phyloP scores from a whole-genome alignment of 1,284 basidiomycete genomes.

The Phellinidium pouzarii region DNA sequence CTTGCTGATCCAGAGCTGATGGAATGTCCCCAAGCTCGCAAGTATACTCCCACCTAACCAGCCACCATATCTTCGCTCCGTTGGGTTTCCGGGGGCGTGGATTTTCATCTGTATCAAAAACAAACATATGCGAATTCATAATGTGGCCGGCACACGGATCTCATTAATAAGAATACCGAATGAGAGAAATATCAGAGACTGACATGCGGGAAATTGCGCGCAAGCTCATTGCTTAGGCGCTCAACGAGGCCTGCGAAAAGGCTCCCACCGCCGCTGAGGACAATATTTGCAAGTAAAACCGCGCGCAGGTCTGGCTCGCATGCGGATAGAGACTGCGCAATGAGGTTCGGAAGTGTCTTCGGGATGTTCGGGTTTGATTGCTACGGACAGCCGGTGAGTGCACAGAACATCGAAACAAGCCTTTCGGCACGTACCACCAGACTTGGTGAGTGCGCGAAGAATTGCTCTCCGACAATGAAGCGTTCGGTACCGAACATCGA shows the following conservation, averaged over 20 bases:
- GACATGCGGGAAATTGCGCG: constrained; percentile 74
- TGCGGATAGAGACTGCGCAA: constrained; percentile 73
- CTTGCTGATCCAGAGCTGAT: constrained; percentile 90
- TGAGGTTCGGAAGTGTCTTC: constrained; percentile 71
- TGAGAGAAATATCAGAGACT: constrained; percentile 27
- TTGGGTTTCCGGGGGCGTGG: constrained; percentile 82
- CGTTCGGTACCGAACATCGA: constrained; percentile 81
- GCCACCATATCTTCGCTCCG: constrained; percentile 81
- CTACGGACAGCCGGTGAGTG: constrained; percentile 1
- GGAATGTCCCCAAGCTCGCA: constrained; percentile 91
- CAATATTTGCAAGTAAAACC: constrained; percentile 87
- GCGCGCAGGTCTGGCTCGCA: constrained; percentile 92
- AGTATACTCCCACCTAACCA: constrained; percentile 95
- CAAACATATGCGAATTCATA: constrained; percentile 30
- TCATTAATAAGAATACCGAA: constrained; percentile 1
- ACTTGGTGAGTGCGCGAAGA: constrained; percentile 78
- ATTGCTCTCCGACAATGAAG: constrained; percentile 81
- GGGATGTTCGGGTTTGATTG: constrained; percentile 62
- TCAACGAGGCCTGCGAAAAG: constrained; percentile 85
- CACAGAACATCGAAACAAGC: no score
- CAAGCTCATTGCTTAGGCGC: constrained; percentile 76
- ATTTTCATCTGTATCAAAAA: constrained; percentile 56
- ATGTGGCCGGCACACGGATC: constrained; percentile 1
- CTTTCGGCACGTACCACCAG: constrained; percentile 52
- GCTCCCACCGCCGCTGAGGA: constrained; percentile 89